phyloP scores from a whole-genome alignment of 2,329 filamentous ascomycete species.

The Pyrenophora teres region DNA sequence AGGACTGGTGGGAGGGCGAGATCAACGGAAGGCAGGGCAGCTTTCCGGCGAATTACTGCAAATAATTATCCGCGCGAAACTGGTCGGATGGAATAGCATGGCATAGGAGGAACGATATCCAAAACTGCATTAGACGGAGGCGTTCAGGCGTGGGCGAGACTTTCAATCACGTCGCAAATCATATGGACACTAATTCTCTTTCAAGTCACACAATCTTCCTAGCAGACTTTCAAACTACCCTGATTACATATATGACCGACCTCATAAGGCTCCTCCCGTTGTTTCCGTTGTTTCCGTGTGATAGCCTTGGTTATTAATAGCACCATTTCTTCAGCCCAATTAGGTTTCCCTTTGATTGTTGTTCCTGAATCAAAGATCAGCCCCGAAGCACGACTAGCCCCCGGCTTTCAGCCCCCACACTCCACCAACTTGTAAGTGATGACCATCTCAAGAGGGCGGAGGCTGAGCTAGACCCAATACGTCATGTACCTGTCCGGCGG shows the following conservation, averaged over 20 bases:
- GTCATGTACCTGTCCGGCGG: constrained; percentile 2
- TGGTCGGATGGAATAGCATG: not conserved
- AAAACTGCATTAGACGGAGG: constrained; percentile 32
- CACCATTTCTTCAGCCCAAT: constrained; percentile 3
- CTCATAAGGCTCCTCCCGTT: not conserved
- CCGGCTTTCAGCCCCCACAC: constrained; percentile 8
- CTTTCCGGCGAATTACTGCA: constrained; percentile 85
- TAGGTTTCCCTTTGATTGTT: not conserved
- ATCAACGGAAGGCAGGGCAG: constrained; percentile 68
- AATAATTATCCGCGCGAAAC: constrained; percentile 29
- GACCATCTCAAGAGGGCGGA: constrained; percentile 1
- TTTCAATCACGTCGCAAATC: not conserved
- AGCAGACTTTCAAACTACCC: not conserved
- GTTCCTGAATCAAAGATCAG: not conserved
- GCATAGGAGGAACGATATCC: constrained; percentile 18
- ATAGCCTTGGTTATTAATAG: constrained; percentile 1
- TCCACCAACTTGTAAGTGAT: constrained; percentile 4
- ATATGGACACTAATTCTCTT: not conserved
- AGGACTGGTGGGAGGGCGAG: constrained; percentile 90
- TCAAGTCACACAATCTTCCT: not conserved
- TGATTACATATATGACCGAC: not conserved
- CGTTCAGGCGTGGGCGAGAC: constrained; percentile 6
- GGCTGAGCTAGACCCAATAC: not conserved
- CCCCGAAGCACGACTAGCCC: constrained; percentile 1
- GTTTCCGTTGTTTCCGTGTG: not conserved